Evolutionary conservation across 2,329 filamentous ascomycete species (phyloP).

Genomic region (Eutypella sp.): DNA sequence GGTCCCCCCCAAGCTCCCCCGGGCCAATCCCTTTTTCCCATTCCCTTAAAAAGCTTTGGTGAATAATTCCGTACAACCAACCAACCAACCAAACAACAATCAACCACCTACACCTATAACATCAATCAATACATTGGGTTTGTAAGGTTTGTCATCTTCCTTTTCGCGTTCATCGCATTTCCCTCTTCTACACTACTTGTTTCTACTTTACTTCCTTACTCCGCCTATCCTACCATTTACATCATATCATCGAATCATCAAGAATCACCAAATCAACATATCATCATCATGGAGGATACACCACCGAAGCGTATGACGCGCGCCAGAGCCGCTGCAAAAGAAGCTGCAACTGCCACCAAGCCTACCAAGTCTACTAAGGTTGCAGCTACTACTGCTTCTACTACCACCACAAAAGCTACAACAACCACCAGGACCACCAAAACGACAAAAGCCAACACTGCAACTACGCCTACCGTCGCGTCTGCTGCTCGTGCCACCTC

Average conservation of each 20-base stretch:
- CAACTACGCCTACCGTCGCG: conserved; percentile 12
- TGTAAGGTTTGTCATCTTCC: background rate
- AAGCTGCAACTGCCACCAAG: conserved; percentile 19
- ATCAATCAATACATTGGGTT: background rate
- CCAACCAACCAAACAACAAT: background rate
- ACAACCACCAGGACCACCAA: conserved; percentile 24
- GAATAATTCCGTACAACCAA: background rate
- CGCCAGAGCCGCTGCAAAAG: conserved; percentile 38
- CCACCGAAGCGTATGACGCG: conserved; percentile 58
- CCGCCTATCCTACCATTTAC: background rate
- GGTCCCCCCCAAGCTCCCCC: background rate
- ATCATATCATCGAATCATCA: conserved; percentile 9
- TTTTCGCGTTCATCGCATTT: background rate
- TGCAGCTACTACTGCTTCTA: conserved; percentile 3
- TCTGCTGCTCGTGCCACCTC: conserved; percentile 20
- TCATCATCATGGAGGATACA: conserved; percentile 48
- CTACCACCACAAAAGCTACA: conserved; percentile 29
- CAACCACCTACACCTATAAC: background rate
- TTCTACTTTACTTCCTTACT: background rate
- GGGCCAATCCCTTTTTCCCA: no score
- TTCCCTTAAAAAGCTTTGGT: background rate
- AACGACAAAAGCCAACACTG: conserved; percentile 33
- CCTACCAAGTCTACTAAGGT: conserved; percentile 42
- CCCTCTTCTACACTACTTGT: background rate
- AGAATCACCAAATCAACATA: conserved; percentile 16